phyloP scores from a whole-genome alignment of 1,139 yeast genomes.

The Candida mesenterica region DNA sequence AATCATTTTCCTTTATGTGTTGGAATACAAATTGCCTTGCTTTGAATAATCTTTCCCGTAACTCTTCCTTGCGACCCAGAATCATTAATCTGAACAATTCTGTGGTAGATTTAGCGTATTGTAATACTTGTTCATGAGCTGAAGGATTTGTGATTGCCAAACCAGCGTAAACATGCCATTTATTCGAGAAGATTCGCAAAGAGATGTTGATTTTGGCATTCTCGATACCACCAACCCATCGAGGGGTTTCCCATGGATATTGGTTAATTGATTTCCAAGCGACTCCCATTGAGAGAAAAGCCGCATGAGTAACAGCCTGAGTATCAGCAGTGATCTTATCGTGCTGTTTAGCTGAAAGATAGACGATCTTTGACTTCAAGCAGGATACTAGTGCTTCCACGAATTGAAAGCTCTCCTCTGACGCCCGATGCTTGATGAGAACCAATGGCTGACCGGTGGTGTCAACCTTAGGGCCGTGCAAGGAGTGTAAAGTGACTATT shows the following conservation, averaged over 20 bases:
- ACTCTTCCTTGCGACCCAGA: constrained; percentile 58
- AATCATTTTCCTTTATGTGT: constrained; percentile 51
- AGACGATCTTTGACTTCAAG: constrained; percentile 75
- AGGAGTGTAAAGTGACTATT: constrained; percentile 82
- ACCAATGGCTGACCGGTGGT: constrained; percentile 93
- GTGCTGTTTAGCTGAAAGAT: constrained; percentile 78
- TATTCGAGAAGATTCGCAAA: constrained; percentile 82
- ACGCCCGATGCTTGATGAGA: constrained; percentile 70
- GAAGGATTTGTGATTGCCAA: constrained; percentile 93
- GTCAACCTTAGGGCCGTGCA: constrained; percentile 91
- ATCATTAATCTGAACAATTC: constrained; percentile 83
- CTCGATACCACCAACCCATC: constrained; percentile 92
- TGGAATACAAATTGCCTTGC: constrained; percentile 81
- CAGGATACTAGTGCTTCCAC: constrained; percentile 68
- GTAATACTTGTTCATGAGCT: constrained; percentile 88
- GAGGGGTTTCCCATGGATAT: constrained; percentile 89
- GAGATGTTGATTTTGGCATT: constrained; percentile 95
- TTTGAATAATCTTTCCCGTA: constrained; percentile 53
- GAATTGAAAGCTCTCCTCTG: constrained; percentile 52
- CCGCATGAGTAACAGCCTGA: constrained; percentile 98
- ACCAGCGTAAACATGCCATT: constrained; percentile 99
- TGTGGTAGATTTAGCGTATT: constrained; percentile 81
- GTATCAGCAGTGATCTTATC: constrained; percentile 96
- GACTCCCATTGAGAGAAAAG: constrained; percentile 92
- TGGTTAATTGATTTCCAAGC: constrained; percentile 86